Evolutionary conservation across 2,329 filamentous ascomycete genomes (phyloP), one percentile per base, ranked within the genome.

Genomic region (Aspergillus viridinutans): DNA sequence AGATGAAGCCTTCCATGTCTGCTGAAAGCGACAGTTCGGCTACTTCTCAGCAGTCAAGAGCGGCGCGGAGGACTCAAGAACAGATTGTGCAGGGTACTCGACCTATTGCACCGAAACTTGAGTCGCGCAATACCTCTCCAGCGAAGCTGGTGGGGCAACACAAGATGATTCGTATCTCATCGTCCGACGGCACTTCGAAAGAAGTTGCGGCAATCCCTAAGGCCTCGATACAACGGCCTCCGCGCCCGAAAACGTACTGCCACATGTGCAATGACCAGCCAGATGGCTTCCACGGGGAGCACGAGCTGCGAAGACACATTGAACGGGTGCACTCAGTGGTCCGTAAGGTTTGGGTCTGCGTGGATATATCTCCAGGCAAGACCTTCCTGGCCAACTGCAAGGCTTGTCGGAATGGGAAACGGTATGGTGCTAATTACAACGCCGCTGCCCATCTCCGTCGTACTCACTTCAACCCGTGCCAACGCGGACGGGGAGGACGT

Each of bases 401-500:
- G 74, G 84, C 89, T 50, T 97, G 93, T 73, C 83, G 81, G 50
- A 82, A 82, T 48, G 77, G 82, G 55, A 97, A 96, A 78, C 83
- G 84, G 57, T 97, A 97, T 66, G 89, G 89, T 3, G 90, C 90
- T 17, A 94, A 97, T 76, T 97, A 97, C 76, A 97, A 97, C 67
- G 93, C 92, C 0, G 92, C 92, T 0, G 93, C 92, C 0, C 93
- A 97, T 71, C 82, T 97, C 8, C 84, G 92, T 45, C 86, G 93
- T 51, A 88, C 89, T 0, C 93, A 97, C 72, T 97, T 97, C 80
- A 90, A 89, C 69, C 87, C 84, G 1, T 81, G 83, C 63, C 83
- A 84, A 69, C 78, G 76, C 23, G 76, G 76, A 21, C 72, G 76
- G n/a, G 76, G 82, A 23, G 84, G 83, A 8, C 75, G 83, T 50